phyloP scores from a whole-genome alignment of 345 rosid genomes.

The Eucalyptus marginata region DNA sequence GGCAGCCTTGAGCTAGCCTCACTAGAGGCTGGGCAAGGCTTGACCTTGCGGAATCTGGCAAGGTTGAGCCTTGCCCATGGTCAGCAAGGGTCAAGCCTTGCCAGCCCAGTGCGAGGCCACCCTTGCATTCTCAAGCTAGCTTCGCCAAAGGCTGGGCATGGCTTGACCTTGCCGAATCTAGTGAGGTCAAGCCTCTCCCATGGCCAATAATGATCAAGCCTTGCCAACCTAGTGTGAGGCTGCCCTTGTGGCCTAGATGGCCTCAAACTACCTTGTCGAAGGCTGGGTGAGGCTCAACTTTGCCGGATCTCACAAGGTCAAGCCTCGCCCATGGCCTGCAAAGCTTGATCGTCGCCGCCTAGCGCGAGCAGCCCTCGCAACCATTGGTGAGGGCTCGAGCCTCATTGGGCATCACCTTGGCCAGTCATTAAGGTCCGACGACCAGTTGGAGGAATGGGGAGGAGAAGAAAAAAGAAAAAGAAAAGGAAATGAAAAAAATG shows the following conservation, averaged over 20 bases:
- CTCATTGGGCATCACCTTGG: rapidly evolving
- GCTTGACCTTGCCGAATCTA: not conserved
- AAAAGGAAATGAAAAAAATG: too few species aligned
- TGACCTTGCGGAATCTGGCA: rapidly evolving
- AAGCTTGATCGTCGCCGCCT: too few species aligned
- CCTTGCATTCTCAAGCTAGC: not conserved
- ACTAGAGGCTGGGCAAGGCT: not conserved
- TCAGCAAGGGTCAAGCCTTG: too few species aligned
- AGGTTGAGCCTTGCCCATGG: too few species aligned
- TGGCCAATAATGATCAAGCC: not conserved
- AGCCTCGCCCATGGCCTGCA: too few species aligned
- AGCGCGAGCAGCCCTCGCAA: rapidly evolving
- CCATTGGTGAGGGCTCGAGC: rapidly evolving
- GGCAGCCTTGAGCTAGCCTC: rapidly evolving
- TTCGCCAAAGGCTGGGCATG: rapidly evolving
- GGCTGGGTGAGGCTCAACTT: too few species aligned
- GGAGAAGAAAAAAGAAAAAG: rapidly evolving
- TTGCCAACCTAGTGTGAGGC: not conserved
- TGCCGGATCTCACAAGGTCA: too few species aligned
- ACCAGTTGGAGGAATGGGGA: too few species aligned
- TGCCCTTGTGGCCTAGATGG: rapidly evolving
- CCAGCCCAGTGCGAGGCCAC: rapidly evolving
- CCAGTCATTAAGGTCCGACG: rapidly evolving
- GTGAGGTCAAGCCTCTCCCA: not conserved
- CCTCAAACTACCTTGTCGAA: too few species aligned